Evolutionary conservation across 169 alveolate species (phyloP), one percentile per base, ranked within the genome.

Genomic region (Cryptosporidium viatorum): DNA sequence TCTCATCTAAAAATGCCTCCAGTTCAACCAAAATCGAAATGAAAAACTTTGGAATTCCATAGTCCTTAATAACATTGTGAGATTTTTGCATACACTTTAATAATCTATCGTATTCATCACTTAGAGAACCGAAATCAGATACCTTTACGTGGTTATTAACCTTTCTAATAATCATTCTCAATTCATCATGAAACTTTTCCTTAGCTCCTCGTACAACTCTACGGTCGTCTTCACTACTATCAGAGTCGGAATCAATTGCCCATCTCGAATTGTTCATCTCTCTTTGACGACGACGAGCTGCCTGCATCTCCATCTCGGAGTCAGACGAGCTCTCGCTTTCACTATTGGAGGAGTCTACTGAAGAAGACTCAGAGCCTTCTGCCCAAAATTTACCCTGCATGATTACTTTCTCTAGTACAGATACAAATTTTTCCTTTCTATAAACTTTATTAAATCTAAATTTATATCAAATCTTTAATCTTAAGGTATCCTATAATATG

Each of bases 331-430:
- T 31, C 48, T 45, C 65, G 0, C 60, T 68, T 12, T 35, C 60
- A n/a, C 73, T 45, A 43, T 50, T 75, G 16, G 94, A 93, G 67
- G 93, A 91, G 68, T 91, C 93, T 14, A 91, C 50, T 51, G 89
- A 85, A 31, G 94, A 93, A 16, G 86, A 73, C 29, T 93, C 96
- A 9, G 94, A 91, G 70, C 93, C 97, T 58, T 94, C 96, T 39
- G 96, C 97, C 97, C 97, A 94, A 91, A 94, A 94, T 91, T 94
- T 94, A 14, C 96, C 94, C 74, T 94, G 96, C 97, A 94, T 93
- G 26, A 65, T 59, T 55, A 23, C 35, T 55, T 26, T 3, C 12
- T 23, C 35, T 26, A 12, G 10, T 37, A 33, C 12, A 1, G 0
- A 9, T 33, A 37, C 51, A 12, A 37, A 67, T 39, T 21, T 26